A percentile compares a stretch with the other conserved stretches of the same genome.
Conservation (phyloP, 1,284 basidiomycete genomes). For the Sporisorium iseilematis-ciliati region DNA sequence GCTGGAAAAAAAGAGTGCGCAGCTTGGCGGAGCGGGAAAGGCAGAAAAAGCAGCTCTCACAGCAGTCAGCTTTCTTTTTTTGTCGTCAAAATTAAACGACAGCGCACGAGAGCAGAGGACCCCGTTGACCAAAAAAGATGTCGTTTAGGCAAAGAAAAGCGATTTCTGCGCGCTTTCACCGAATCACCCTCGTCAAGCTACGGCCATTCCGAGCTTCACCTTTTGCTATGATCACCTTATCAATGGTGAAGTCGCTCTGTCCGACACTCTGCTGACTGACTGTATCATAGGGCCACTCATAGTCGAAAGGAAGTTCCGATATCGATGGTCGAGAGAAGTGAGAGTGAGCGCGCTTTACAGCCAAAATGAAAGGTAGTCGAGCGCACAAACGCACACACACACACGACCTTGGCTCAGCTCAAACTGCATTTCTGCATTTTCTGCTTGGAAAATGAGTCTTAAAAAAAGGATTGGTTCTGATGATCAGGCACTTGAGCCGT, state of each 20-base stretch:
- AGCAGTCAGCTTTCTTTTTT: not conserved
- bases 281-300: not conserved
- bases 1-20: not conserved
- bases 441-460: no score
- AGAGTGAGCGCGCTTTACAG: not conserved
- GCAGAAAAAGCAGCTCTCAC: no score
- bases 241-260: not conserved
- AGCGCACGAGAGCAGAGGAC: no score
- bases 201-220: slow-evolving; percentile 1
- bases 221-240: not conserved
- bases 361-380: slow-evolving; percentile 1
- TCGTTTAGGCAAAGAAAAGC: not conserved
- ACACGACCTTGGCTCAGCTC: slow-evolving; percentile 11
- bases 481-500: slow-evolving; percentile 9
- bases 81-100: not conserved
- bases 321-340: not conserved
- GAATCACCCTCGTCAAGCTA: not conserved
- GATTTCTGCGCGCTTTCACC: slow-evolving; percentile 4
- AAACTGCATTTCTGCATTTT: not conserved
- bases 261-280: not conserved
- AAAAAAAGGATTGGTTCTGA: not conserved
- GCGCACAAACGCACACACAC: slow-evolving; percentile 3
- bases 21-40: slow-evolving; percentile 6
- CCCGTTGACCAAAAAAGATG: not conserved
- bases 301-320: not conserved